Base-by-base conservation (phyloP, 441 rosid genomes). In the Monsonia emarginata region DNA sequence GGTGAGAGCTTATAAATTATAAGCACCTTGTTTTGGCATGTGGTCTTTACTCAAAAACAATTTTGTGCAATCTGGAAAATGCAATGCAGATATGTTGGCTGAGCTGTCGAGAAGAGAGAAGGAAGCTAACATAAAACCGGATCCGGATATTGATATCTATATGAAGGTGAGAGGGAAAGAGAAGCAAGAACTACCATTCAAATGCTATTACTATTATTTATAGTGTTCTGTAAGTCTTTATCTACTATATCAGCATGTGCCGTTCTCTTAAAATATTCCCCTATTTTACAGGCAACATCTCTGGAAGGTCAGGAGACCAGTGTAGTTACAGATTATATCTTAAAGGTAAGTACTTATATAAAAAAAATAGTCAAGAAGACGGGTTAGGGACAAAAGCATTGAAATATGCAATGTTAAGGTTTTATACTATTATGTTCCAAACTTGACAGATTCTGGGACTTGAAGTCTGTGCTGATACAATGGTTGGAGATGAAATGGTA, bases 401-500 rank as follows among this genome's bases (percentile, higher is more conserved):
- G n/a, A n/a, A n/a, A n/a, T n/a, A n/a, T n/a, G n/a, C n/a, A n/a
- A n/a, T n/a, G n/a, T n/a, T n/a, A n/a, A n/a, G 8, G 8, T 7
- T 7, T 50, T 22, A 10, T 52, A 21, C 4, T 42, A 5, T 8
- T 52, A 10, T 9, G 5, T 22, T 50, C 58, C 13, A 19, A 10
- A 52, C 9, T 64, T 42, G 66, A n/a, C 70, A 89, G 98, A 69
- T 92, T 68, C 70, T 92, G 70, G 98, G 98, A 66, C 83, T 92
- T 58, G 97, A 92, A 58, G 69, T 75, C 9, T 90, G 98, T 58
- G 92, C 94, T 0, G 98, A 92, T 70, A 88, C 86, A 1, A 54
- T 88, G 82, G 88, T 90, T 0, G 97, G 96, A 0, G 81, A 86
- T 76, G 91, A 86, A 65, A 92, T 92, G 94, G 5, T 85, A 58